Evolutionary conservation across 345 rosid species (phyloP), one percentile per base, ranked within the genome.

Genomic region (Hibiscus tridactylites): DNA sequence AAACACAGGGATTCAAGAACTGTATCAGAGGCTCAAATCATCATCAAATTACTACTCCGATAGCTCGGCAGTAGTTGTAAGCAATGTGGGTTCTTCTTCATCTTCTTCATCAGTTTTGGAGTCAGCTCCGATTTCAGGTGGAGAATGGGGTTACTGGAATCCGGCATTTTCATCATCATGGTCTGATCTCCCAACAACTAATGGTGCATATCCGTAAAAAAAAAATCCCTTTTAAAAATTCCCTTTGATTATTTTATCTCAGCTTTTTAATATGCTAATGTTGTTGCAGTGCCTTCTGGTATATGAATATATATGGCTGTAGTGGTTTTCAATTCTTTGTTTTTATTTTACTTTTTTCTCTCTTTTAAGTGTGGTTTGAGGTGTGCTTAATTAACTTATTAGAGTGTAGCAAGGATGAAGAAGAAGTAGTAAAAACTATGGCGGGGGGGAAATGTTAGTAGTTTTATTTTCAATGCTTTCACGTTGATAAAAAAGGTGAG

Each of bases 141-240:
- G 80, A 53, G 84, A 81, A 33, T 33, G 84, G 73, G 83, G 88
- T 46, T 87, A 76, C 79, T 86, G 90, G 90, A 85, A 84, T 78
- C 85, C 90, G 4, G 76, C 76, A 12, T 76, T 84, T 70, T 37
- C 76, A 19, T 58, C 64, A 15, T 83, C 86, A 31, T 83, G 90
- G 94, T 81, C 87, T 16, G 90, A 87, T 82, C 91, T 89, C 69
- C 86, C 87, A 37, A 79, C 90, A 61, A 71, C 85, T 53, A 87
- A 87, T 70, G 91, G 88, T 85, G 84, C 93, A 79, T 86, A 82
- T 74, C 89, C 81, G 75, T 85, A 68, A 77, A 72, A 46, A n/a
- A n/a, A 78, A 67, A 46, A 46, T 3, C n/a, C 68, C 26, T n/a
- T 9, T 2, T 37, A 9, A n/a, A n/a, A n/a, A 33, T 62, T 68